A percentile compares a stretch with the other conserved stretches of the same genome.
These are phyloP conservation scores for Microcyclosporella mali DNA, from an alignment of 2,329 filamentous ascomycete species.

Conservation along the genomic window DNA sequence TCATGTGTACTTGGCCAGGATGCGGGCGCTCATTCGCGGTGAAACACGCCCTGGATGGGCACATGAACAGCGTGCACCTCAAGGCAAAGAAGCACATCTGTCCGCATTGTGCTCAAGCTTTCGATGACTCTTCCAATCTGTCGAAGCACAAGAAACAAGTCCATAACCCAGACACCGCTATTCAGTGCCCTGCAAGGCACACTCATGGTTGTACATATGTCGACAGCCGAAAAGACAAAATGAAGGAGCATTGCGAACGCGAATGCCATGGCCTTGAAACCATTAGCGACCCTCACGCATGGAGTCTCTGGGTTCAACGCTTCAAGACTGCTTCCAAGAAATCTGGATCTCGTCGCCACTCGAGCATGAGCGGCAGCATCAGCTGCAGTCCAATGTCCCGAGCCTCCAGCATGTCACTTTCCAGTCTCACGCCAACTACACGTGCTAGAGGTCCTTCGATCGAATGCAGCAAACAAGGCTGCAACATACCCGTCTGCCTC, in stretches of 20 bases:
- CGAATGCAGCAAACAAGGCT: conserved; percentile 22
- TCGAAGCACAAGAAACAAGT: conserved; percentile 30
- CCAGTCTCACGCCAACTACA: conserved; percentile 8
- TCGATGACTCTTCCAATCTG: conserved; percentile 31
- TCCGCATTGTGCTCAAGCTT: conserved; percentile 30
- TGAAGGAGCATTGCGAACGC: conserved; percentile 23
- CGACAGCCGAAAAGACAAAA: conserved; percentile 22
- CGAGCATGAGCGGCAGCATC: conserved; percentile 8
- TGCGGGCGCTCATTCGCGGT: conserved; percentile 56
- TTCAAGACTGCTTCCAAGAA: conserved; percentile 20
- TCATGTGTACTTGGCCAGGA: conserved; percentile 43
- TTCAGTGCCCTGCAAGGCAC: conserved; percentile 20
- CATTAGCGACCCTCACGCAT: conserved; percentile 17
- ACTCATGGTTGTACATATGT: conserved; percentile 21
- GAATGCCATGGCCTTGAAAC: conserved; percentile 21
- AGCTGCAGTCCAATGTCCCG: conserved; percentile 13
- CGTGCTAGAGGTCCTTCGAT: conserved; percentile 10
- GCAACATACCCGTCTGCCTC: conserved; percentile 21
- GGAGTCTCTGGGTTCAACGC: conserved; percentile 21
- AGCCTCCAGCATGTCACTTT: conserved; percentile 14
- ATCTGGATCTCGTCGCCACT: conserved; percentile 13
- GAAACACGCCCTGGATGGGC: conserved; percentile 53
- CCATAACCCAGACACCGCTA: conserved; percentile 21
- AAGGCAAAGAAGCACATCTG: conserved; percentile 40
- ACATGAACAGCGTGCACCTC: conserved; percentile 54